Conservation (phyloP, 352 stramenopile genomes). For the Elongisporangium undulatum region DNA sequence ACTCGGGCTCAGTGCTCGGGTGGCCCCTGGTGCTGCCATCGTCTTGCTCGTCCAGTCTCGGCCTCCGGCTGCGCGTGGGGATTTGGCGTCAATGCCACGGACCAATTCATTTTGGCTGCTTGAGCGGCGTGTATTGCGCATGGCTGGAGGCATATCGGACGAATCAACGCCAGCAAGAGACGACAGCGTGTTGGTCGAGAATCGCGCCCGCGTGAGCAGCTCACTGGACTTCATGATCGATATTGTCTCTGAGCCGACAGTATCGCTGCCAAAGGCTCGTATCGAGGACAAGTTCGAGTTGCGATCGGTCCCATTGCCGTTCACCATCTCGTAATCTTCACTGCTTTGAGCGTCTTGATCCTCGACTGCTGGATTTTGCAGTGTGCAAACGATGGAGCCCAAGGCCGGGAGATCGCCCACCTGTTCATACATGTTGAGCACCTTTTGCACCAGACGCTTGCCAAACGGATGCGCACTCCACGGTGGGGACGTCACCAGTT, state of each 20-base stretch:
- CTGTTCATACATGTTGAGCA: slow-evolving; percentile 79
- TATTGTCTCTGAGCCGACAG: background rate
- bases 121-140: slow-evolving; percentile 45
- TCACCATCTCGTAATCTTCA: background rate
- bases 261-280: background rate
- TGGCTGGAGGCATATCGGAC: slow-evolving; percentile 36
- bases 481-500: slow-evolving; percentile 44
- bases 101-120: slow-evolving; percentile 60
- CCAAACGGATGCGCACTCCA: slow-evolving; percentile 83
- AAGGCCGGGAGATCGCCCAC: slow-evolving; percentile 67
- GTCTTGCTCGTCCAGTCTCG: slow-evolving; percentile 1
- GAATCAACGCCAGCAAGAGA: slow-evolving; percentile 19
- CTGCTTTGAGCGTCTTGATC: background rate
- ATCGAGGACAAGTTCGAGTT: background rate
- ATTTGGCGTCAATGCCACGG: slow-evolving; percentile 1
- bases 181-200: slow-evolving; percentile 33
- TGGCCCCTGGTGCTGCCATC: slow-evolving; percentile 4
- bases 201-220: slow-evolving; percentile 12
- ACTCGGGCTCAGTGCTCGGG: slow-evolving; percentile 3
- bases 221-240: background rate
- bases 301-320: background rate
- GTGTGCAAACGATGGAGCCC: slow-evolving; percentile 72
- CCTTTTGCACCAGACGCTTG: slow-evolving; percentile 65
- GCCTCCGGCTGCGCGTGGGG: background rate
- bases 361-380: slow-evolving; percentile 19